Conservation (phyloP, 257 asterid genomes). For the Paulownia fortunei region DNA sequence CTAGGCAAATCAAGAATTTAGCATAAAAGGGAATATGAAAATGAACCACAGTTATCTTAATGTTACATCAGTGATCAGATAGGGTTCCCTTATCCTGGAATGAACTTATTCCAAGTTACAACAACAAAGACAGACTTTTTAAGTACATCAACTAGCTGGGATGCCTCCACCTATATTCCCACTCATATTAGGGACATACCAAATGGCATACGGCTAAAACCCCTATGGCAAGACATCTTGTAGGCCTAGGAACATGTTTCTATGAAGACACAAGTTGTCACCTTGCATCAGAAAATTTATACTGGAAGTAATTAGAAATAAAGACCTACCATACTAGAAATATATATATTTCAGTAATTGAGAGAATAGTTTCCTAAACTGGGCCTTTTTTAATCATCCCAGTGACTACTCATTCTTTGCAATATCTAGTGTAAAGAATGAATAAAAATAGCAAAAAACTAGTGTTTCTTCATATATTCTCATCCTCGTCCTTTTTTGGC, state of each 20-base stretch:
- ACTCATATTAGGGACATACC: constrained; percentile 9
- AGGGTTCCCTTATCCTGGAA: constrained; percentile 34
- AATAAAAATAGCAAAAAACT: constrained; percentile 44
- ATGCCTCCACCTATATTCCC: constrained; percentile 27
- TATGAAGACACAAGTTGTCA: constrained; percentile 7
- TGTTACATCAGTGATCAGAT: constrained; percentile 40
- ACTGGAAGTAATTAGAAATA: constrained; percentile 23
- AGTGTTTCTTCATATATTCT: too few species aligned
- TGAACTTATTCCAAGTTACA: constrained; percentile 40
- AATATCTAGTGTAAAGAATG: constrained; percentile 50
- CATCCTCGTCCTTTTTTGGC: too few species aligned
- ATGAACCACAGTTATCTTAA: constrained; percentile 30
- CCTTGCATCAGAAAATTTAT: constrained; percentile 27
- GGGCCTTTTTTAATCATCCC: constrained; percentile 45
- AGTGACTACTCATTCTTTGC: constrained; percentile 45
- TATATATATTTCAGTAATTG: constrained; percentile 44
- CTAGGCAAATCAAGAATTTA: constrained; percentile 32
- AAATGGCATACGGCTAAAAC: not conserved
- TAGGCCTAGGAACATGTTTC: constrained; percentile 15
- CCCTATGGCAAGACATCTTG: constrained; percentile 7
- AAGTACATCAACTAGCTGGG: constrained; percentile 35
- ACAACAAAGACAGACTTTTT: constrained; percentile 20
- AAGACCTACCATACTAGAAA: constrained; percentile 40
- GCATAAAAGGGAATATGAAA: constrained; percentile 32
- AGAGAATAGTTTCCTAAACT: constrained; percentile 40